phyloP scores from a whole-genome alignment of 306 rosid species.

The peach (Prunus persica) region Prunus_persica_NCBIv2 NC_034014.1:30344001-30344500 shows the following conservation, averaged over 20 bases:
- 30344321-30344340: neutral
- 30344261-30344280: neutral
- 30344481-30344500: neutral
- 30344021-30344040: neutral
- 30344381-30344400: no score
- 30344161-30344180: neutral
- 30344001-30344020: neutral
- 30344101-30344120: neutral
- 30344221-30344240: neutral
- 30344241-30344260: neutral
- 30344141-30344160: neutral
- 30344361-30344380: neutral
- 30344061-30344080: neutral
- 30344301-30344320: neutral
- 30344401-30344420: slow-evolving; percentile 24
- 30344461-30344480: neutral
- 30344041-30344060: neutral
- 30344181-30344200: slow-evolving; percentile 8
- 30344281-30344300: no score
- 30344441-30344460: neutral
- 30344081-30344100: neutral
- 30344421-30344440: slow-evolving; percentile 21
- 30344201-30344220: neutral
- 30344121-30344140: neutral
- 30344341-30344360: neutral